Percentiles rank a stretch among this genome's conserved stretches.
These are phyloP conservation scores for Sclerotinia glacialis DNA, from an alignment of 2,329 filamentous ascomycete genomes.

Conservation along the genomic window DNA sequence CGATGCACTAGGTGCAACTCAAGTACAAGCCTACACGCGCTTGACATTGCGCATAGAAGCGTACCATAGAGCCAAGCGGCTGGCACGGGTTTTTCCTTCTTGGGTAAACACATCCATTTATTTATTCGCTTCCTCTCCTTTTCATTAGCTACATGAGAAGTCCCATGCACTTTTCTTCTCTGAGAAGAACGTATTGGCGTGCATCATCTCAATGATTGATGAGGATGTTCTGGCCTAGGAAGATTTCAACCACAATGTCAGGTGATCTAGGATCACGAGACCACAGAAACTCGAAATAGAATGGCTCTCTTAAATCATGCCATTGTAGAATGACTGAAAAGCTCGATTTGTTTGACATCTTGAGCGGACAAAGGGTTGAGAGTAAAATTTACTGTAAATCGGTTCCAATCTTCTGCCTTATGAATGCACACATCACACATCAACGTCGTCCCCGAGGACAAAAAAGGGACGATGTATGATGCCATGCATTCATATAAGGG, in stretches of 20 bases:
- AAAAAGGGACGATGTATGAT: neutral
- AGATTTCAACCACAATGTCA: neutral
- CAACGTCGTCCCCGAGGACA: neutral
- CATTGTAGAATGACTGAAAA: neutral
- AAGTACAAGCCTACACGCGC: neutral
- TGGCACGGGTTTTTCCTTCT: neutral
- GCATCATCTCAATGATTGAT: neutral
- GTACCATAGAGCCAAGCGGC: neutral
- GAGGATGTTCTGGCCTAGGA: neutral
- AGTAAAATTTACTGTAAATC: neutral
- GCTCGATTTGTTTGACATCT: neutral
- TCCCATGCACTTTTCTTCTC: neutral
- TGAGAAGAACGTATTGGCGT: neutral
- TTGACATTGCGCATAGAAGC: neutral
- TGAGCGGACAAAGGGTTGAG: no score
- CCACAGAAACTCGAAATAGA: neutral
- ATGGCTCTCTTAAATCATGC: neutral
- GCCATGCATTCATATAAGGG: no score
- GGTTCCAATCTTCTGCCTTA: neutral
- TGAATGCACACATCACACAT: neutral
- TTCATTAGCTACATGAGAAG: neutral
- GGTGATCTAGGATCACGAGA: neutral
- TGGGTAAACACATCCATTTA: no score
- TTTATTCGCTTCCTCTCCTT: neutral
- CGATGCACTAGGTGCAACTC: neutral